Conservation (phyloP, 208 protist species). For the Lotmaria passim region DNA sequence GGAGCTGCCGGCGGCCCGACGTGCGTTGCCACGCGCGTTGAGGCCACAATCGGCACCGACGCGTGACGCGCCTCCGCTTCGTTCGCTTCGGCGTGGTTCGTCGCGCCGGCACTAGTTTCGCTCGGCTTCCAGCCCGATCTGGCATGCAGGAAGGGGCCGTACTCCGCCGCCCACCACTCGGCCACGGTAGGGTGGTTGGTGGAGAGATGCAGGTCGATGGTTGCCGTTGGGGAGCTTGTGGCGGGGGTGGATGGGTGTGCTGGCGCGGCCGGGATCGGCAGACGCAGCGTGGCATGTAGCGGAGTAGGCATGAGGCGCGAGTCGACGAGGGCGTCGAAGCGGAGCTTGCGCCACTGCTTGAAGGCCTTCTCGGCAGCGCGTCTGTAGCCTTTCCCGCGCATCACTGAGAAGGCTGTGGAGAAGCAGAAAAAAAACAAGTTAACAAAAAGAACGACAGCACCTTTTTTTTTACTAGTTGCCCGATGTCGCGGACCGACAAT, state of each 20-base stretch:
- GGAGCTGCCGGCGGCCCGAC: conserved; percentile 46
- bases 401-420: background rate
- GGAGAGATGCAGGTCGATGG: conserved; percentile 11
- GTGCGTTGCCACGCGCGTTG: conserved; percentile 22
- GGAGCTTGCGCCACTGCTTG: conserved; percentile 23
- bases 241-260: background rate
- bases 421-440: background rate
- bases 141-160: conserved; percentile 3
- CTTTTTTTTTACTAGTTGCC: background rate
- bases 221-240: background rate
- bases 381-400: conserved; percentile 19
- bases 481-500: too few relatives aligned
- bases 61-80: background rate
- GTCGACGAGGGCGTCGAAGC: conserved; percentile 16
- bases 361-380: conserved; percentile 12
- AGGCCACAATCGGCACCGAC: background rate
- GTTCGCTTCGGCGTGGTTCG: background rate
- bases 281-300: conserved; percentile 15
- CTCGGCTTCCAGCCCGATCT: background rate
- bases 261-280: conserved; percentile 13
- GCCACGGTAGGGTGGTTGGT: conserved; percentile 25
- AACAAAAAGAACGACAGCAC: background rate
- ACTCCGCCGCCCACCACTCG: conserved; percentile 30
- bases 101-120: background rate
- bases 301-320: conserved; percentile 17